phyloP scores from a whole-genome alignment of 495 filamentous ascomycete genomes.

The Xylaria cubensis region DNA sequence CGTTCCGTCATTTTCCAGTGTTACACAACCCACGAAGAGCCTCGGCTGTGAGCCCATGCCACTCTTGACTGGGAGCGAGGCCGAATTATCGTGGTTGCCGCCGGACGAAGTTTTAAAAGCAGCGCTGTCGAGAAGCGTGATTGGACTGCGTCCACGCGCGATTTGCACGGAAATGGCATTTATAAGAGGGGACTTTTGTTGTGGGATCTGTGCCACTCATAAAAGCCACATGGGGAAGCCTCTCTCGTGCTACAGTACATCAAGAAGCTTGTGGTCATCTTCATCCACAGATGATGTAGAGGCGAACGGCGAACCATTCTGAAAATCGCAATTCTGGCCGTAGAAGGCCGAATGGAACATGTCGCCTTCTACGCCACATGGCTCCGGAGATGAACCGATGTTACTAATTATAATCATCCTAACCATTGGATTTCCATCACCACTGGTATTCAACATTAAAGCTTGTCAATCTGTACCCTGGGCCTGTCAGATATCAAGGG shows the following conservation, averaged over 20 bases:
- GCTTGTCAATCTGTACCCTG: background rate
- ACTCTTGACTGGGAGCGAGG: background rate
- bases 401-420: conserved; percentile 6
- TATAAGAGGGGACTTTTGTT: background rate
- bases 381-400: conserved; percentile 3
- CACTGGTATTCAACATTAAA: background rate
- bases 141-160: background rate
- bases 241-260: background rate
- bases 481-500: conserved; percentile 5
- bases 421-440: background rate
- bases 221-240: background rate
- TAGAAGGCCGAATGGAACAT: conserved; percentile 1
- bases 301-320: background rate
- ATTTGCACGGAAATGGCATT: background rate
- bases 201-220: background rate
- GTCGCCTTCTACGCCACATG: conserved; percentile 5
- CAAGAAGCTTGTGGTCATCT: background rate
- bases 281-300: background rate
- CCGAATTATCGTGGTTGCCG: background rate
- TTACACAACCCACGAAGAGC: conserved; percentile 14
- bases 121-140: background rate
- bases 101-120: background rate
- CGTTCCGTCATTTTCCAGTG: background rate
- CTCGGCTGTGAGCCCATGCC: conserved; percentile 6
- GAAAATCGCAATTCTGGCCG: background rate